Conservation (phyloP, 305 asterid genomes). For the Euphrasia arctica region DNA sequence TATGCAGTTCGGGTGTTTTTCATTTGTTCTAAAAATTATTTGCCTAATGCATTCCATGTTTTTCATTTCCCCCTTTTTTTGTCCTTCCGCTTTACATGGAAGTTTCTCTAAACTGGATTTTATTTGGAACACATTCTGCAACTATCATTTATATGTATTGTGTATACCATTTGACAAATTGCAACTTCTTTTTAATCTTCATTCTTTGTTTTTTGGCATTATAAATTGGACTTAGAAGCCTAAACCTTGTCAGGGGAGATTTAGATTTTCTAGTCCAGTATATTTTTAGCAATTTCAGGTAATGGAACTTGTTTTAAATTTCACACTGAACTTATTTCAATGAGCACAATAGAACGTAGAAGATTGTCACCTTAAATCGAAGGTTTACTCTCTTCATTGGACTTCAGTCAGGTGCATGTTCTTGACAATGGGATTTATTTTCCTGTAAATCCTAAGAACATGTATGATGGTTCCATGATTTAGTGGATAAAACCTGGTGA, state of each 20-base stretch:
- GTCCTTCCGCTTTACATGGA: neutral
- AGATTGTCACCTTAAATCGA: neutral
- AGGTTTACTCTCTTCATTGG: constrained; percentile 18
- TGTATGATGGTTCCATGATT: constrained; percentile 15
- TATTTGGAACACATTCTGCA: neutral
- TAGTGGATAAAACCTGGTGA: constrained; percentile 11
- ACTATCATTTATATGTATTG: constrained; percentile 6
- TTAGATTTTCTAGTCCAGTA: neutral
- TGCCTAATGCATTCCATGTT: too few species aligned
- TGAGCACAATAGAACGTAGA: too few species aligned
- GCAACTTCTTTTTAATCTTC: constrained; percentile 12
- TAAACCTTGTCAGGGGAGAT: neutral
- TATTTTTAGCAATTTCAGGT: constrained; percentile 15
- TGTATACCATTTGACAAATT: constrained; percentile 7
- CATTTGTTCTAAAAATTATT: too few species aligned
- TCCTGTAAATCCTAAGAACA: neutral
- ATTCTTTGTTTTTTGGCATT: constrained; percentile 17
- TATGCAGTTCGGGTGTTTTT: too few species aligned
- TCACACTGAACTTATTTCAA: neutral
- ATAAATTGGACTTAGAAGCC: neutral
- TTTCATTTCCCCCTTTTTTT: too few species aligned
- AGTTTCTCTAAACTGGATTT: constrained; percentile 14
- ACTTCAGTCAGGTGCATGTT: constrained; percentile 13
- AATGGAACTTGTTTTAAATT: constrained; percentile 18
- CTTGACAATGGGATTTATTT: neutral